A percentile compares a stretch with the other conserved stretches of the same genome.
Evolutionary conservation across 768 basidiomycete species (phyloP).

Genomic region (Lyophyllum decastes): DNA sequence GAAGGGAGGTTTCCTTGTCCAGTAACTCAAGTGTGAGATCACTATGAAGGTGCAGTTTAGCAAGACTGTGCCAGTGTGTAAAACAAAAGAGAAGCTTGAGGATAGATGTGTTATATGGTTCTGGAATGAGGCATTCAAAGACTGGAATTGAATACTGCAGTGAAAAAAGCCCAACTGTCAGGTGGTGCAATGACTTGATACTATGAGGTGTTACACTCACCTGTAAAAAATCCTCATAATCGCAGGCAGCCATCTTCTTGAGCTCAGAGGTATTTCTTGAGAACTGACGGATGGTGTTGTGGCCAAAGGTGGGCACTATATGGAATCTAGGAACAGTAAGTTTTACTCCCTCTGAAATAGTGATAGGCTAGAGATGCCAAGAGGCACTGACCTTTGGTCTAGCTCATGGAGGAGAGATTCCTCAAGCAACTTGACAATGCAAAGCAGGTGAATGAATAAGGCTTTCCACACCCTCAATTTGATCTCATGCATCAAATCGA

Average conservation of each 20-base stretch:
- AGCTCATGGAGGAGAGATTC: background rate
- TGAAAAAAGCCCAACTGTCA: too few relatives aligned
- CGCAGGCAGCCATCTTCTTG: constrained; percentile 23
- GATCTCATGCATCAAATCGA: too few relatives aligned
- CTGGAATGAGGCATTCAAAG: constrained; percentile 7
- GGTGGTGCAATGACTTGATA: background rate
- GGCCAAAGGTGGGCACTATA: constrained; percentile 14
- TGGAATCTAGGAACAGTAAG: background rate
- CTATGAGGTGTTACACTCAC: constrained; percentile 10
- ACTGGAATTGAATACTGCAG: constrained; percentile 15
- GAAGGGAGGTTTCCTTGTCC: constrained; percentile 13
- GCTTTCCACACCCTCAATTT: too few relatives aligned
- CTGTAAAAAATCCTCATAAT: constrained; percentile 34
- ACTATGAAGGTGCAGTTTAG: constrained; percentile 8
- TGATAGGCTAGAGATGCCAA: too few relatives aligned
- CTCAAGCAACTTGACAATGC: constrained; percentile 9
- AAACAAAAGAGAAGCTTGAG: constrained; percentile 24
- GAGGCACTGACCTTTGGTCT: background rate
- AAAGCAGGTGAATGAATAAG: constrained; percentile 24
- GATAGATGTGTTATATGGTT: constrained; percentile 19
- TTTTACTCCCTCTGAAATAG: background rate
- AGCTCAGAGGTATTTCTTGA: constrained; percentile 22
- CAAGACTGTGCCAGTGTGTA: too few relatives aligned
- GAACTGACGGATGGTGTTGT: constrained; percentile 23
- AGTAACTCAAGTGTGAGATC: constrained; percentile 15